Conservation (phyloP, 2,329 filamentous ascomycete genomes). For the Trichoderma endophyticum region DNA sequence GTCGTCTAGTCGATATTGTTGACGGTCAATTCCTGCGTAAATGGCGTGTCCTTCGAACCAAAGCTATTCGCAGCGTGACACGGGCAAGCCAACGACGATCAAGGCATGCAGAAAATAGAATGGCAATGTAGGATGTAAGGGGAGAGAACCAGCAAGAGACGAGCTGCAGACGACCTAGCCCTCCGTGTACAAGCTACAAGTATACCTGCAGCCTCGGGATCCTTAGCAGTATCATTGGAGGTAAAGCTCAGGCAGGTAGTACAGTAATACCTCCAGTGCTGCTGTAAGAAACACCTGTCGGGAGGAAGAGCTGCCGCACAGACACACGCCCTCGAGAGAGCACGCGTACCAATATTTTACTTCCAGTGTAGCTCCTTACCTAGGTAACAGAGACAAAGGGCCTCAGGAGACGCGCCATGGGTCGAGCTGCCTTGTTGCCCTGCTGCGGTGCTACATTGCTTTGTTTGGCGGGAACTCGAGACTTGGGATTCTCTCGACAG, state of each 20-base stretch:
- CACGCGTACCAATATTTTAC: background rate
- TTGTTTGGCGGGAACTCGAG: background rate
- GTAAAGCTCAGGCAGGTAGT: background rate
- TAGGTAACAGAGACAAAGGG: background rate
- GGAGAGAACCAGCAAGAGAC: background rate
- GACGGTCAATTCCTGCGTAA: background rate
- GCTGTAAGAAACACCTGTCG: slow-evolving; percentile 1
- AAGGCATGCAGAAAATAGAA: background rate
- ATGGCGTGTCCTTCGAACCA: background rate
- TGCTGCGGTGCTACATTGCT: background rate
- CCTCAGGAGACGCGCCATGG: background rate
- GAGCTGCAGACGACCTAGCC: background rate
- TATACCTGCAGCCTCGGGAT: background rate
- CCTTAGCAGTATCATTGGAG: background rate
- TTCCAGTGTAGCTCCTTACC: background rate
- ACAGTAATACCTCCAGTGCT: background rate
- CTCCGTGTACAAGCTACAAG: background rate
- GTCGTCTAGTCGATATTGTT: background rate
- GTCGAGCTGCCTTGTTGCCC: background rate
- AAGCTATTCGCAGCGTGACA: background rate
- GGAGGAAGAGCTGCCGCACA: background rate
- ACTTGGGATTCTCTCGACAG: background rate
- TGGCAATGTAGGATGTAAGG: background rate
- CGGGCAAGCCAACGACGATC: background rate
- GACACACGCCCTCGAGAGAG: background rate